Percentiles rank a stretch among this genome's conserved stretches.
phyloP scores from a whole-genome alignment of 2,329 filamentous ascomycete genomes.

The Curvularia eragrostidis region DNA sequence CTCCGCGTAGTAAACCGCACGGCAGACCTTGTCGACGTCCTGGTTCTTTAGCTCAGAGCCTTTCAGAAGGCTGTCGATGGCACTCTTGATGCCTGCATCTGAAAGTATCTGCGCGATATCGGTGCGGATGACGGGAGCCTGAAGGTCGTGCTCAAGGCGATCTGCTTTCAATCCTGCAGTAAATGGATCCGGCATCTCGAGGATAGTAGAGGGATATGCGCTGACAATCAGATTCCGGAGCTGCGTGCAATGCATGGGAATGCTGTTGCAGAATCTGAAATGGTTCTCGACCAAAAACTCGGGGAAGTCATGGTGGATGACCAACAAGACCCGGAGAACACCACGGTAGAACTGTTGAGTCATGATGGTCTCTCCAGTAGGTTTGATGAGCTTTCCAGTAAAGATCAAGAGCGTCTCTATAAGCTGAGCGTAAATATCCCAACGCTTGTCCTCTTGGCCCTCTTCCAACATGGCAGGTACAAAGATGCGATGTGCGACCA shows the following conservation, averaged over 20 bases:
- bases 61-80: slow-evolving; percentile 60
- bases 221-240: slow-evolving; percentile 87
- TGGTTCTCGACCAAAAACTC: slow-evolving; percentile 92
- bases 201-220: slow-evolving; percentile 73
- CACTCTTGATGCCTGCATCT: slow-evolving; percentile 60
- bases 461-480: slow-evolving; percentile 75
- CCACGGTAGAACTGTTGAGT: slow-evolving; percentile 86
- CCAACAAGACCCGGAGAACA: slow-evolving; percentile 78
- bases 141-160: slow-evolving; percentile 74
- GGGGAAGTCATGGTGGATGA: slow-evolving; percentile 92
- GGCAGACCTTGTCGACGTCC: slow-evolving; percentile 76
- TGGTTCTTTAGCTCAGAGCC: slow-evolving; percentile 69
- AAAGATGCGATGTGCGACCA: slow-evolving; percentile 85
- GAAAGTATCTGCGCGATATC: slow-evolving; percentile 63
- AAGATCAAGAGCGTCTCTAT: slow-evolving; percentile 75
- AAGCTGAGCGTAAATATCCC: slow-evolving; percentile 76
- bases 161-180: slow-evolving; percentile 78
- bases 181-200: slow-evolving; percentile 76
- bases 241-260: slow-evolving; percentile 85
- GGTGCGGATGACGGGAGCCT: slow-evolving; percentile 69
- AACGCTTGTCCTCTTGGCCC: slow-evolving; percentile 68
- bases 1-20: slow-evolving; percentile 70
- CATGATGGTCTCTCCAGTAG: slow-evolving; percentile 69
- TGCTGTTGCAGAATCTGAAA: slow-evolving; percentile 77
- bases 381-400: slow-evolving; percentile 80